A percentile compares a stretch with the other conserved stretches of the same genome.
Conservation (phyloP, 176 grass and related monocot species). For the Dactylis glomerata region DNA sequence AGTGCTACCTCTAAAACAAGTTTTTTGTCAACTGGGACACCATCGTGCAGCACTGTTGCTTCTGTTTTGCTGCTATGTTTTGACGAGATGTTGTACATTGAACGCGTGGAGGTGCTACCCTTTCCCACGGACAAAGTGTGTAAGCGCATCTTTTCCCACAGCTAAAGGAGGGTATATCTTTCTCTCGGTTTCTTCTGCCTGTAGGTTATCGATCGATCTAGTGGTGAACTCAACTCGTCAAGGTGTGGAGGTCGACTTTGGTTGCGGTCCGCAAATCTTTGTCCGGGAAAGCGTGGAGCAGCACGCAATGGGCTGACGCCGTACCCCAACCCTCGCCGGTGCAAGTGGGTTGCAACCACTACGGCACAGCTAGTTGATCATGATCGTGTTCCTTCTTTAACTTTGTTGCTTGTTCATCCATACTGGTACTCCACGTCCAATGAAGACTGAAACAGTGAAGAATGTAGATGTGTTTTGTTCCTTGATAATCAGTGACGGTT, state of each 20-base stretch:
- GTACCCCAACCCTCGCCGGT: background rate
- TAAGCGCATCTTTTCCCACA: background rate
- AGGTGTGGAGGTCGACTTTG: background rate
- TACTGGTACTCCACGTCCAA: background rate
- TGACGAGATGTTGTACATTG: background rate
- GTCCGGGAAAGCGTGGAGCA: conserved; percentile 34
- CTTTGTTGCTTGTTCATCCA: background rate
- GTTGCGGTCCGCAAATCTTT: conserved; percentile 21
- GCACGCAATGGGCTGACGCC: conserved; percentile 10
- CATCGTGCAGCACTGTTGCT: background rate
- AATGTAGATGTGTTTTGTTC: no score
- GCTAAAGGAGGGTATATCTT: background rate
- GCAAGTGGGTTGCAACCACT: conserved; percentile 20
- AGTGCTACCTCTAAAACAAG: no score
- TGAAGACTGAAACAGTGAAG: background rate
- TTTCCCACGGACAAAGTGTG: background rate
- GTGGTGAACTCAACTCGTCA: background rate
- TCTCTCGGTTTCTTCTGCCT: background rate
- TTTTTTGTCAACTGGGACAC: no score
- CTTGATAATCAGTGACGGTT: background rate
- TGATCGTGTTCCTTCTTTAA: background rate
- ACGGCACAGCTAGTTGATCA: background rate
- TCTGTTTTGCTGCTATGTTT: background rate
- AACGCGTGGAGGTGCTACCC: background rate
- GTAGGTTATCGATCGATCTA: background rate